A percentile compares a stretch with the other conserved stretches of the same genome.
Conservation (phyloP, 371 early-diverging fungal genomes). For the Apophysomyces variabilis region DNA sequence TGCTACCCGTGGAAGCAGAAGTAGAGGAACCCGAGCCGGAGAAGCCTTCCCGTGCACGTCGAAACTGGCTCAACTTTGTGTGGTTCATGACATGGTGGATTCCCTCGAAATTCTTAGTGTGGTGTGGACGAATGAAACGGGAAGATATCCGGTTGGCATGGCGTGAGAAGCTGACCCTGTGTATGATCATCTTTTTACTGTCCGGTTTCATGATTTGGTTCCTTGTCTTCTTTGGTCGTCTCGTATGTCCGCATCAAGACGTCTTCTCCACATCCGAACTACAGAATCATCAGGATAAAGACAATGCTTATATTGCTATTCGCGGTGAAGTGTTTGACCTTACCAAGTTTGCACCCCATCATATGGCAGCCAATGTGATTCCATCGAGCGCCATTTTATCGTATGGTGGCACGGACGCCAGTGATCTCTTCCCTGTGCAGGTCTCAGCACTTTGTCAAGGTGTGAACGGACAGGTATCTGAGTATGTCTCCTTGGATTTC, state of each 20-base stretch:
- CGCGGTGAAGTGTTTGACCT: conserved; percentile 74
- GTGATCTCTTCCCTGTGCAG: conserved; percentile 72
- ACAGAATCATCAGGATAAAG: conserved; percentile 43
- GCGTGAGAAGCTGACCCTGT: conserved; percentile 94
- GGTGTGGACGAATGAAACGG: conserved; percentile 76
- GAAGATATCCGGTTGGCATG: conserved; percentile 89
- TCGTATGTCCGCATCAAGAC: conserved; percentile 83
- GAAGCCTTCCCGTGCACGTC: conserved; percentile 47
- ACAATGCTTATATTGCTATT: conserved; percentile 56
- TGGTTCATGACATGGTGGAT: conserved; percentile 90
- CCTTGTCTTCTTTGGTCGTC: conserved; percentile 80
- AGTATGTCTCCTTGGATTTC: conserved; percentile 27
- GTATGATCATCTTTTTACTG: conserved; percentile 80
- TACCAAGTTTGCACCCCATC: conserved; percentile 56
- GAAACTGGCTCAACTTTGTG: conserved; percentile 81
- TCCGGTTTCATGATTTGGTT: conserved; percentile 85
- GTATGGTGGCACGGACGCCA: conserved; percentile 66
- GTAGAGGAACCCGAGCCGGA: conserved; percentile 20
- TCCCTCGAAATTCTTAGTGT: conserved; percentile 64
- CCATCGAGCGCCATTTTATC: conserved; percentile 49
- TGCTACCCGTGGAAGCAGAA: conserved; percentile 11
- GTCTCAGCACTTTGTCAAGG: conserved; percentile 49
- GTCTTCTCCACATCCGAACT: conserved; percentile 63
- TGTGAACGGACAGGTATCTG: conserved; percentile 25
- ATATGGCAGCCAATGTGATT: conserved; percentile 52